Evolutionary conservation across 148 eudicot species (phyloP), one percentile per base, ranked within the genome.

Genomic region (Rhododendron ferrugineum): DNA sequence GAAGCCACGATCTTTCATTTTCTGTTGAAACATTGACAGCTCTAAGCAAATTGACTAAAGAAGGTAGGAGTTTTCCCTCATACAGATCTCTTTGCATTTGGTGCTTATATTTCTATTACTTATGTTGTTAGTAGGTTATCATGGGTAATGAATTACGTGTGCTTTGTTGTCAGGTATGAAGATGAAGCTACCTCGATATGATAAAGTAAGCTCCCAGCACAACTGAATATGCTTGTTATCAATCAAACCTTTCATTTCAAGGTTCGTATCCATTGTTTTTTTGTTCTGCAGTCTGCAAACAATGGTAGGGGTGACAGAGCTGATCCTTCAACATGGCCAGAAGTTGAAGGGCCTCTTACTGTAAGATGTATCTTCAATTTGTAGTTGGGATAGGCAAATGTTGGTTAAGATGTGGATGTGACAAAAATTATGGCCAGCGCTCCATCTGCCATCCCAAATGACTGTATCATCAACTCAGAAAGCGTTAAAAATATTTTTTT

Each of bases 271-370:
- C 2, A 42, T 81, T 54, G 79, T 42, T 26, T 85, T 62, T 78
- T 62, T 44, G 22, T 20, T 58, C 32, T 94, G 91, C 95, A 97
- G 99, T 97, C 98, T 85, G 99, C 99, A 66, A 90, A 89, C 88
- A 97, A 68, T 34, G 99, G 99, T 85, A 92, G 94, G 89, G 99
- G 99, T 79, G 96, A 97, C 87, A 86, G 99, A 88, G 91, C 92
- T 50, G 98, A 97, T 87, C 95, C 98, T 85, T 92, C 98, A 82
- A 92, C 88, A 83, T 97, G 99, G 98, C 93, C 99, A 80, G 98
- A 97, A 89, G 88, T 97, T 86, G 98, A 97, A 92, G 99, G 99
- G 62, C 99, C 99, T 83, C 87, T 97, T 58, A 91, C 94, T 84
- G 99, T 96, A 89, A 87, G 93, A 72, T 73, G 58, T 66, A 44